Conservation (phyloP, 352 stramenopile genomes). For the Phytophthora ramorum region DNA sequence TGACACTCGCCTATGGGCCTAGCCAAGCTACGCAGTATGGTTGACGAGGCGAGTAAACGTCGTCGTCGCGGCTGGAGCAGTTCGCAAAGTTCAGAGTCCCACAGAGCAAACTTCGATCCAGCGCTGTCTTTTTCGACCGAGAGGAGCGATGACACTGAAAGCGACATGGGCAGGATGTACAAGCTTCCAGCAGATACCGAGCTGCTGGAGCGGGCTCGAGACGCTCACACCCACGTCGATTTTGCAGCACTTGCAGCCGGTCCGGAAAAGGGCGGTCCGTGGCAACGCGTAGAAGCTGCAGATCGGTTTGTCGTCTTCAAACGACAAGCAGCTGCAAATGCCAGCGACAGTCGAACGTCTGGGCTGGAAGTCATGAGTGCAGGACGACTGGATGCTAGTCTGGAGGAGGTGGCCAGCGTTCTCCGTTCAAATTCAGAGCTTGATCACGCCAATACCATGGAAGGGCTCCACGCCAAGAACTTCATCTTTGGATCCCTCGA, state of each 20-base stretch:
- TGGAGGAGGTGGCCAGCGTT: constrained; percentile 39
- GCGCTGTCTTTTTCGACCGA: constrained; percentile 23
- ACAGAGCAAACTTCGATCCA: neutral
- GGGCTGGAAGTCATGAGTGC: constrained; percentile 43
- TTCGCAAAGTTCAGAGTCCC: constrained; percentile 6
- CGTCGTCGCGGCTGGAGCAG: constrained; percentile 4
- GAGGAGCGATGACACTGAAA: constrained; percentile 6
- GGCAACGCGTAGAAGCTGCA: constrained; percentile 29
- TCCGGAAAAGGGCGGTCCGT: constrained; percentile 23
- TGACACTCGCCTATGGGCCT: constrained; percentile 5
- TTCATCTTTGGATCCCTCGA: constrained; percentile 49
- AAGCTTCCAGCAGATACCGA: constrained; percentile 20
- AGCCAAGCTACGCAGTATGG: constrained; percentile 14
- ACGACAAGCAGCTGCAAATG: constrained; percentile 5
- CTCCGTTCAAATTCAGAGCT: constrained; percentile 22
- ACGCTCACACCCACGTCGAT: constrained; percentile 22
- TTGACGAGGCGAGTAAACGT: constrained; percentile 16
- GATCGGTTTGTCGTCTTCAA: constrained; percentile 39
- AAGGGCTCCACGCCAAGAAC: constrained; percentile 39
- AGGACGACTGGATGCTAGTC: constrained; percentile 32
- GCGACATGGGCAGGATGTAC: neutral
- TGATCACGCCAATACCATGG: constrained; percentile 37
- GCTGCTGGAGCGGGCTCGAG: constrained; percentile 34
- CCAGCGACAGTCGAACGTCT: constrained; percentile 7
- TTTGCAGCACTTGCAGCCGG: constrained; percentile 32